Percentiles rank a stretch among this genome's conserved stretches.
phyloP scores from a whole-genome alignment of 495 filamentous ascomycete species.

The Talaromyces proteolyticus region DNA sequence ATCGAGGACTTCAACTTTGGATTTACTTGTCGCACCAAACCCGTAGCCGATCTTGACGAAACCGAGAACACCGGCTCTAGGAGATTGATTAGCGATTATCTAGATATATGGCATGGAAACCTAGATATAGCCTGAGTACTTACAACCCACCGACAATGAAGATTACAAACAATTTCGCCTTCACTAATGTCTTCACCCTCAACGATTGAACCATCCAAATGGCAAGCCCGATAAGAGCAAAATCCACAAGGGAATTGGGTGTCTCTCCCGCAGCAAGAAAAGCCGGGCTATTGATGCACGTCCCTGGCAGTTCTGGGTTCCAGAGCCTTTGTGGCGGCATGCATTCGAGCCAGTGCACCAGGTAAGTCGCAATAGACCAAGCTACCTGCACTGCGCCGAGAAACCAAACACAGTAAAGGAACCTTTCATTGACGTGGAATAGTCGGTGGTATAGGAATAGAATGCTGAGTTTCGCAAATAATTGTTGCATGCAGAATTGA shows the following conservation, averaged over 20 bases:
- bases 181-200: neutral
- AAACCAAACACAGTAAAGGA: slow-evolving; percentile 2
- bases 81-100: neutral
- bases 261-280: slow-evolving; percentile 4
- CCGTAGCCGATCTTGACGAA: slow-evolving; percentile 5
- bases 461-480: slow-evolving; percentile 7
- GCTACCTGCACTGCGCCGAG: neutral
- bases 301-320: neutral
- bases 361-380: slow-evolving; percentile 4
- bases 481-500: slow-evolving; percentile 5
- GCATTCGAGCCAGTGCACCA: slow-evolving; percentile 2
- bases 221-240: slow-evolving; percentile 5
- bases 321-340: slow-evolving; percentile 2
- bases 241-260: slow-evolving; percentile 1
- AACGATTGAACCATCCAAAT: slow-evolving; percentile 6
- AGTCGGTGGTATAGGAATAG: slow-evolving; percentile 6
- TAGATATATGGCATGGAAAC: neutral
- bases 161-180: neutral
- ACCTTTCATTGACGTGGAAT: slow-evolving; percentile 2
- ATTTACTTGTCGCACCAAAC: neutral
- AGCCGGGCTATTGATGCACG: slow-evolving; percentile 2
- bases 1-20: slow-evolving; percentile 2
- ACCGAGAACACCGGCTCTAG: slow-evolving; percentile 1
- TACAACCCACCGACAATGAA: slow-evolving; percentile 4
- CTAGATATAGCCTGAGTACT: neutral